Base-by-base conservation (phyloP, 495 filamentous ascomycete species). In the Neurospora sp. region DNA sequence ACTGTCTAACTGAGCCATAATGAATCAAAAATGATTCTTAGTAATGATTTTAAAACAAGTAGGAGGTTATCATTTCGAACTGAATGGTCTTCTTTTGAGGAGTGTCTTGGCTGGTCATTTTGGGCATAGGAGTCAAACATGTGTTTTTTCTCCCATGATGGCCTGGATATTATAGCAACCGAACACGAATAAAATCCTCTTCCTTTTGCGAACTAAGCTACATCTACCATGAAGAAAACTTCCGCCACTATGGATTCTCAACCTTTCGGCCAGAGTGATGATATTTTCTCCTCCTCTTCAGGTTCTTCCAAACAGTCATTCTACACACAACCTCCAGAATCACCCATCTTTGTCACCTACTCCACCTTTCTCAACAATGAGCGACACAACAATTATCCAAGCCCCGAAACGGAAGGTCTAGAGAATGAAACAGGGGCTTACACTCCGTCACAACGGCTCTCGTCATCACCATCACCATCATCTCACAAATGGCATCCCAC, bases 371-470 rank as follows among this genome's bases (percentile, higher is more conserved):
- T 27, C 10, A 12, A 59, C 20, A 7, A 59, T 14, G 9, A 27
- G 4, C 22, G 2, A 7, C 0, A 59, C 0, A 3, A 27, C 48
- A 27, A 3, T 1, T 2, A 14, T 0, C 20, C 4, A 7, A 14
- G 20, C 20, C 9, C 20, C 14, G 4, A 12, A 22, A 27, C 9
- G 27, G 27, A 27, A 27, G 27, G 27, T 27, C 27, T 27, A 27
- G 27, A 27, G 27, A 27, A 27, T 27, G 27, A 27, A 27, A 27
- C 22, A 8, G 6, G 22, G 1, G 1, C 4, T 17, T 17, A 16
- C 27, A 53, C 3, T 1, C 2, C 53, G 1, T 14, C 27, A 8
- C 22, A 61, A 31, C 6, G 0, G 12, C 53, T 14, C 4, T 53
- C 20, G 3, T 14, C 53, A 61, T 0, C 22, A 14, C 48, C 48